Percentiles rank a stretch among this genome's conserved stretches.
phyloP scores from a whole-genome alignment of 805 yeast genomes.

The Metschnikowia proteae region DNA sequence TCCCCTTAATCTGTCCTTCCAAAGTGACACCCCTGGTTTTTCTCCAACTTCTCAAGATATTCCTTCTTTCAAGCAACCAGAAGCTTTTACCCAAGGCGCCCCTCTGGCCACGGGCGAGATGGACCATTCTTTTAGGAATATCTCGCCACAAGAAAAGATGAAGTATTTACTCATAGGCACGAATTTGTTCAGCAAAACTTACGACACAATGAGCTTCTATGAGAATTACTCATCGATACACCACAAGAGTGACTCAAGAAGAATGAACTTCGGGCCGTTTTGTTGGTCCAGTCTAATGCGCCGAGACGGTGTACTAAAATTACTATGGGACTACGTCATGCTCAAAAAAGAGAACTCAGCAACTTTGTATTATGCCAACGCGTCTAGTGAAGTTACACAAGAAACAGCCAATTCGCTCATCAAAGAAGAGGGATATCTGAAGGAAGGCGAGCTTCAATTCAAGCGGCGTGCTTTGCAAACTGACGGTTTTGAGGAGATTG shows the following conservation, averaged over 20 bases:
- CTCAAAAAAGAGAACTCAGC: conserved; percentile 20
- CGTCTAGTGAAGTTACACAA: conserved; percentile 18
- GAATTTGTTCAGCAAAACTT: conserved; percentile 8
- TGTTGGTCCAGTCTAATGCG: conserved; percentile 37
- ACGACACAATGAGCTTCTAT: conserved; percentile 20
- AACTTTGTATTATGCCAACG: conserved; percentile 23
- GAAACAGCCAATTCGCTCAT: conserved; percentile 23
- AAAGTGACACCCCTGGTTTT: background rate
- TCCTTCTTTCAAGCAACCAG: background rate
- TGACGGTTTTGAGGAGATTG: conserved; percentile 33
- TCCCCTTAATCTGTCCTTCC: background rate
- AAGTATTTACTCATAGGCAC: conserved; percentile 12
- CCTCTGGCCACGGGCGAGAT: background rate
- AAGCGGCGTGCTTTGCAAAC: conserved; percentile 29
- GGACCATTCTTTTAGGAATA: conserved; percentile 1
- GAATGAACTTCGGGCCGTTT: conserved; percentile 37
- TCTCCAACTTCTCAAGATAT: background rate
- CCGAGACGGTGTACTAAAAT: conserved; percentile 30
- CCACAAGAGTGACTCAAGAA: conserved; percentile 26
- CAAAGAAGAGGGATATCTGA: conserved; percentile 11
- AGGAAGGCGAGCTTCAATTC: conserved; percentile 23
- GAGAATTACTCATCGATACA: conserved; percentile 28
- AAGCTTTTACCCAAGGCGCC: background rate
- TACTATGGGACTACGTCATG: conserved; percentile 32
- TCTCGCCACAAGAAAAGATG: conserved; percentile 3